Evolutionary conservation across 495 filamentous ascomycete genomes (phyloP).

Genomic region (Podospora fimiseda): DNA sequence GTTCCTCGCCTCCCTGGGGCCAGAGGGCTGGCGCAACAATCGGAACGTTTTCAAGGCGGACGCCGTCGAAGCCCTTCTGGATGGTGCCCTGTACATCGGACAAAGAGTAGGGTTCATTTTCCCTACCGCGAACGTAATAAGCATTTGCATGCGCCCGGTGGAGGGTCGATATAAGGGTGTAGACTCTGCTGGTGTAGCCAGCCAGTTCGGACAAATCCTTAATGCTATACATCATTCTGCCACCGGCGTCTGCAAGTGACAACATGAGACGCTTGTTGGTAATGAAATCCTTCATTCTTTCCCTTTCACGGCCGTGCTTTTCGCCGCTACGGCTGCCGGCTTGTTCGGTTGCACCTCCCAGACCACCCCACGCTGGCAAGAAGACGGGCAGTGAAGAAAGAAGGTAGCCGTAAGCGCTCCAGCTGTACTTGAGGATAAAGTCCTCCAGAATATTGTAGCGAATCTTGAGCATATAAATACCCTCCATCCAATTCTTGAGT

Average conservation of each 20-base stretch:
- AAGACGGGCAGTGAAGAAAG: conserved; percentile 90
- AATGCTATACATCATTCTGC: conserved; percentile 98
- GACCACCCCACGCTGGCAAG: conserved; percentile 88
- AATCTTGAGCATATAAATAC: conserved; percentile 92
- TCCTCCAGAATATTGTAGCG: conserved; percentile 99
- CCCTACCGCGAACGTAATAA: conserved; percentile 64
- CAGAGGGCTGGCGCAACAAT: conserved; percentile 79
- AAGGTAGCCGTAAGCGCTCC: conserved; percentile 95
- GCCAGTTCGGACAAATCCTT: conserved; percentile 97
- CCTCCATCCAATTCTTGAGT: conserved; percentile 90
- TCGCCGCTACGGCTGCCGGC: conserved; percentile 29
- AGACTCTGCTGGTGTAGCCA: conserved; percentile 91
- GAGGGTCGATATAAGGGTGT: conserved; percentile 87
- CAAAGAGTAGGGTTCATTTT: conserved; percentile 76
- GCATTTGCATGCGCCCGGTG: conserved; percentile 88
- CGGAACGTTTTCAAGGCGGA: conserved; percentile 89
- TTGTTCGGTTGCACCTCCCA: conserved; percentile 64
- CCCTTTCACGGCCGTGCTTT: conserved; percentile 58
- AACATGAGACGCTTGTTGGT: conserved; percentile 99
- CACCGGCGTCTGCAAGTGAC: conserved; percentile 91
- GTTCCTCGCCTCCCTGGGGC: conserved; percentile 81
- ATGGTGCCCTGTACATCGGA: conserved; percentile 87
- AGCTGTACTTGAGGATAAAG: conserved; percentile 95
- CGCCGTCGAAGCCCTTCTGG: conserved; percentile 89
- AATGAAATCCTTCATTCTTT: conserved; percentile 97